A percentile compares a stretch with the other conserved stretches of the same genome.
Evolutionary conservation across 2,329 filamentous ascomycete genomes (phyloP).

Genomic region (Stemphylium beticola): DNA sequence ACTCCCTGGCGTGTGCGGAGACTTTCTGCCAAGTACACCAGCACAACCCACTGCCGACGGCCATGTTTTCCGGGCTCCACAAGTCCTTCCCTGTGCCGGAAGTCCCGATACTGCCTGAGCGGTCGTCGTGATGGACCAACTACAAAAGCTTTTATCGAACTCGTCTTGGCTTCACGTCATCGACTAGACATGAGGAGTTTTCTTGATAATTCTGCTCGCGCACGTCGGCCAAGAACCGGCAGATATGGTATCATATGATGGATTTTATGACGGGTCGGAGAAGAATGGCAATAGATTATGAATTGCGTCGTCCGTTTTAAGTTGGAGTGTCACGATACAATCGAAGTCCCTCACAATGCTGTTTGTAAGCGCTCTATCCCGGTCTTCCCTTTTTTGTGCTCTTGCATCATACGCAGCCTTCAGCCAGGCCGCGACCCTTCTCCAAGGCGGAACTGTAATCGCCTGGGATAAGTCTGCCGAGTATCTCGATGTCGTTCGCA

Average conservation of each 20-base stretch:
- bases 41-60: neutral
- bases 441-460: slow-evolving; percentile 49
- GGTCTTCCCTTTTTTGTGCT: neutral
- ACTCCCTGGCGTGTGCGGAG: slow-evolving; percentile 2
- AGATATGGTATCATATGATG: neutral
- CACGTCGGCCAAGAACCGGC: slow-evolving; percentile 1
- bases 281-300: neutral
- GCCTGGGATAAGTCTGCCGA: slow-evolving; percentile 49
- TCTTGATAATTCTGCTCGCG: neutral
- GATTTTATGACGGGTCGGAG: neutral
- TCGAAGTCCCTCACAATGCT: slow-evolving; percentile 1
- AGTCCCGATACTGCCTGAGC: neutral
- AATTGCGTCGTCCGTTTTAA: neutral
- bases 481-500: slow-evolving; percentile 47
- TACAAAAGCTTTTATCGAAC: neutral
- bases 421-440: slow-evolving; percentile 8
- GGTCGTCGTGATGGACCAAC: neutral
- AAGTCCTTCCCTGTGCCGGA: neutral
- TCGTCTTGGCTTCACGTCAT: slow-evolving; percentile 11
- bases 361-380: neutral
- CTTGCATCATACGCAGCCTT: slow-evolving; percentile 3
- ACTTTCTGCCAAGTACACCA: neutral
- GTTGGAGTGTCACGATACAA: neutral
- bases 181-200: neutral
- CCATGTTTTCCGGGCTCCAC: neutral